Evolutionary conservation across 306 rosid species (phyloP).

Genomic region (Potentilla sterilis): DNA sequence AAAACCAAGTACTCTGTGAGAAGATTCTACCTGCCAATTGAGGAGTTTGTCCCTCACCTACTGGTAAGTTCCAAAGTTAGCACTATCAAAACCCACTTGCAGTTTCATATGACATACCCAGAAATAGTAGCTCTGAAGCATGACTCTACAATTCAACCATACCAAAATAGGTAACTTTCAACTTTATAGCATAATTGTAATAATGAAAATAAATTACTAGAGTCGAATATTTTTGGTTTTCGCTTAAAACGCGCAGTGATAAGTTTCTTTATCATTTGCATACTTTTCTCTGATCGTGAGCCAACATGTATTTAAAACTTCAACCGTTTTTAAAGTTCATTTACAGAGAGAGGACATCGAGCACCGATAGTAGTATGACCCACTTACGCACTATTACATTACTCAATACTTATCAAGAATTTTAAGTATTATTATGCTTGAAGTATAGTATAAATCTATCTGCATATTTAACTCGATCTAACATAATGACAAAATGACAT

Average conservation of each 20-base stretch:
- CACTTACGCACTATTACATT: neutral
- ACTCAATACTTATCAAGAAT: neutral
- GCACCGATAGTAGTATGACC: neutral
- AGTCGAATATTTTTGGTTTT: neutral
- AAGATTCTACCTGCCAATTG: neutral
- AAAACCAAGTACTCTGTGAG: neutral
- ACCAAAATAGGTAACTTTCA: neutral
- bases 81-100: constrained; percentile 12
- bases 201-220: neutral
- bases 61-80: constrained; percentile 12
- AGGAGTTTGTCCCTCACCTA: constrained; percentile 16
- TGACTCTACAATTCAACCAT: neutral
- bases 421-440: neutral
- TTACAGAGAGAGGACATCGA: neutral
- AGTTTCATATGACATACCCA: neutral
- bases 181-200: neutral
- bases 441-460: neutral
- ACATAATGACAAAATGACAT: neutral
- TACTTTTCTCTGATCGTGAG: too few relatives aligned
- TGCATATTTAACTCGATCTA: neutral
- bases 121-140: neutral
- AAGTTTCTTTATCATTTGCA: neutral
- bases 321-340: neutral
- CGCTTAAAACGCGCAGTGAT: neutral
- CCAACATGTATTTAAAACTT: neutral